Percentiles rank a stretch among this genome's conserved stretches.
Conservation (phyloP, 2,329 filamentous ascomycete species). For the Ophiosphaerella herpotricha region DNA sequence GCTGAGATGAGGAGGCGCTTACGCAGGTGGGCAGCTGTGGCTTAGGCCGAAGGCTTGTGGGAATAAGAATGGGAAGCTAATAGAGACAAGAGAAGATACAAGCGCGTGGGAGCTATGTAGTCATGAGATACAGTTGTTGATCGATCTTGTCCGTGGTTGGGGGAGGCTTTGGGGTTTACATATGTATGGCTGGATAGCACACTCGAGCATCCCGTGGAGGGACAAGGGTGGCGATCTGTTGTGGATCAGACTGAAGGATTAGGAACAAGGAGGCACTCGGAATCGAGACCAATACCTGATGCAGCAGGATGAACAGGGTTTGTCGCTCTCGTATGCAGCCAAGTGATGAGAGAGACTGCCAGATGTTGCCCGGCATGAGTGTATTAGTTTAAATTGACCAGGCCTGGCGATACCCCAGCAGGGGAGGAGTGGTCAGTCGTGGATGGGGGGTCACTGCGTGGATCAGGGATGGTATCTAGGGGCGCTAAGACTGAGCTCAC, state of each 20-base stretch:
- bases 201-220: slow-evolving; percentile 35
- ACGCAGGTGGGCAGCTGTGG: slow-evolving; percentile 23
- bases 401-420: slow-evolving; percentile 19
- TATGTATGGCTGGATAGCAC: slow-evolving; percentile 37
- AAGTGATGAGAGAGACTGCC: slow-evolving; percentile 31
- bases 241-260: slow-evolving; percentile 35
- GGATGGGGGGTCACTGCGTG: slow-evolving; percentile 29
- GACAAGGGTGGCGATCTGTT: slow-evolving; percentile 41
- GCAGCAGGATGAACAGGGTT: slow-evolving; percentile 40
- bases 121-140: slow-evolving; percentile 35
- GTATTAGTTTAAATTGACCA: slow-evolving; percentile 38
- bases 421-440: slow-evolving; percentile 20
- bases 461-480: slow-evolving; percentile 35
- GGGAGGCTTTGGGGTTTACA: slow-evolving; percentile 41
- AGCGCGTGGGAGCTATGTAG: slow-evolving; percentile 38
- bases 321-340: slow-evolving; percentile 40
- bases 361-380: slow-evolving; percentile 33
- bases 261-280: slow-evolving; percentile 33
- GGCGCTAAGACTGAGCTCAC: slow-evolving; percentile 18
- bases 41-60: slow-evolving; percentile 29
- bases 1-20: slow-evolving; percentile 20
- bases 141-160: slow-evolving; percentile 28
- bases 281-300: slow-evolving; percentile 38
- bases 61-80: slow-evolving; percentile 20
- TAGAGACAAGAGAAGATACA: slow-evolving; percentile 16